Evolutionary conservation across 1,284 basidiomycete species (phyloP), one percentile per base, ranked within the genome.

Genomic region (Meripilus lineatus): DNA sequence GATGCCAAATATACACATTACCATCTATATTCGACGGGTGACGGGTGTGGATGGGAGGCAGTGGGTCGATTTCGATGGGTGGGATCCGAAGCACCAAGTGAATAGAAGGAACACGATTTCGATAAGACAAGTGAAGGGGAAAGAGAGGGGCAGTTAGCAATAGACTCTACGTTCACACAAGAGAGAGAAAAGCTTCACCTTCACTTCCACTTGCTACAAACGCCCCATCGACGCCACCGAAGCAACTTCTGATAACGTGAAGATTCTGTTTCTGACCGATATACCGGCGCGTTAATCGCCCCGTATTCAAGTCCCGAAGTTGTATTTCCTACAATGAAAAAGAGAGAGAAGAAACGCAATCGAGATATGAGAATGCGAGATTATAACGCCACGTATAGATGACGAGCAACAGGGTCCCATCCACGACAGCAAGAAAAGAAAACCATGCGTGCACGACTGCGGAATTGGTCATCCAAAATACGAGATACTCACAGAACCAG

Each of bases 171-270:
- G 13, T 6, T 34, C 22, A 45, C 38, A 40, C 18, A 24, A 15
- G 28, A 33, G 15, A n/a, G n/a, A n/a, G n/a, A n/a, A 34, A 38
- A 40, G 30, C 66, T 75, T 52, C 54, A 89, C 93, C 93, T 80
- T 98, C 94, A 62, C 91, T 94, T 22, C 96, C 96, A 56, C 89
- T 94, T 45, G 93, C 75, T 38, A 99, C 77, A 60, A 96, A 95
- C 58, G 86, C 89, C 49, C 86, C 85, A 57, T 90, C 84, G 24
- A 84, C 71, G n/a, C 94, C 94, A 21, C 94, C 96, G 64, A 98
- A 98, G 58, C 91, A 93, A 61, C 89, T 90, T 46, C 90, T 79
- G 49, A 99, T 89, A 50, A 97, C 81, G 64, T 90, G 89, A 32
- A 77, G 73, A 3, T 78, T 78, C 64, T 94, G 91, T 28, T 76